Conservation (phyloP, 2,329 filamentous ascomycete genomes). For the Microdochium paspali region DNA sequence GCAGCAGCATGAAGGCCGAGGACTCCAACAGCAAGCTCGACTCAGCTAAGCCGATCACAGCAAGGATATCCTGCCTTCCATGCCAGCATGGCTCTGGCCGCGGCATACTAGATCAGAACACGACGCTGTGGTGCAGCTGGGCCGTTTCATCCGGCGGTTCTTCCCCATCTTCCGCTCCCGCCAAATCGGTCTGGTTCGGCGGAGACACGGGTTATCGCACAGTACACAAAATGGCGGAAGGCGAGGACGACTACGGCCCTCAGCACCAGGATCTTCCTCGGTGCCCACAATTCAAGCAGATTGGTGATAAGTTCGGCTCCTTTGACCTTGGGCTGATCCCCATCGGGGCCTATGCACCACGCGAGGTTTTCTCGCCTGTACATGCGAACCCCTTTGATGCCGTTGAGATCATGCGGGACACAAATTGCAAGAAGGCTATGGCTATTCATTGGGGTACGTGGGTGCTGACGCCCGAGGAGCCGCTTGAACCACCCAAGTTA, state of each 20-base stretch:
- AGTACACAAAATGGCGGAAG: constrained; percentile 55
- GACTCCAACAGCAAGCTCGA: constrained; percentile 17
- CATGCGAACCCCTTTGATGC: constrained; percentile 82
- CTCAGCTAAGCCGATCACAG: constrained; percentile 46
- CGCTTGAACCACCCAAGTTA: constrained; percentile 69
- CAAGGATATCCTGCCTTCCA: constrained; percentile 68
- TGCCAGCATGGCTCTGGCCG: constrained; percentile 75
- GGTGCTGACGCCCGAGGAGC: constrained; percentile 77
- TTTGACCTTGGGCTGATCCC: constrained; percentile 90
- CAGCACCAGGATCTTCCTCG: constrained; percentile 57
- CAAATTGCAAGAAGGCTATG: constrained; percentile 65
- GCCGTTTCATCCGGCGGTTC: constrained; percentile 53
- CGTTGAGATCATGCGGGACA: constrained; percentile 84
- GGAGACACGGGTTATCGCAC: constrained; percentile 86
- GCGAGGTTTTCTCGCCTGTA: constrained; percentile 65
- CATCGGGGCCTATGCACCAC: constrained; percentile 79
- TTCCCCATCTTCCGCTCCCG: constrained; percentile 13
- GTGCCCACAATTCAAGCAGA: constrained; percentile 79
- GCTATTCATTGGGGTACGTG: constrained; percentile 93
- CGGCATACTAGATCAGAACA: constrained; percentile 56
- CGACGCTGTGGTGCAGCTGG: constrained; percentile 87
- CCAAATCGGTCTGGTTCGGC: constrained; percentile 76
- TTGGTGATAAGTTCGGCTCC: constrained; percentile 69
- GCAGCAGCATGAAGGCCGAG: constrained; percentile 11
- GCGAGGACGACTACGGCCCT: constrained; percentile 60